Conservation (phyloP, 345 rosid species). For the Acer campestre region DNA sequence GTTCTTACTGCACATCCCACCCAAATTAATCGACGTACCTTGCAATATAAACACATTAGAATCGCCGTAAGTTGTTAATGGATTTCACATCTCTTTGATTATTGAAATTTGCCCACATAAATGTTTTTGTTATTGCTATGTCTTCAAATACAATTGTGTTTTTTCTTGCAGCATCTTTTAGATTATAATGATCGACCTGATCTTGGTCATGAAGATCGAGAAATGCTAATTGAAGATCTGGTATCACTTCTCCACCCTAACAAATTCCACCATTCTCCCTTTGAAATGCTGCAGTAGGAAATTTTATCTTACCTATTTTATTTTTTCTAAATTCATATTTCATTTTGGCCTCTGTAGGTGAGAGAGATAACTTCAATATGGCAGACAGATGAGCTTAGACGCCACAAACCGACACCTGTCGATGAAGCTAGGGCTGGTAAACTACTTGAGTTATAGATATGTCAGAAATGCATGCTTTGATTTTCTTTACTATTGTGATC, state of each 20-base stretch:
- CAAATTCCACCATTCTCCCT: background rate
- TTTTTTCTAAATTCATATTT: constrained; percentile 3
- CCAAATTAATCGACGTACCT: constrained; percentile 92
- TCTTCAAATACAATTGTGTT: constrained; percentile 19
- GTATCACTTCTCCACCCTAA: constrained; percentile 38
- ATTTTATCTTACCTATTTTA: background rate
- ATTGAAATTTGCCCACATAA: background rate
- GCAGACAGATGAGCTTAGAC: constrained; percentile 98
- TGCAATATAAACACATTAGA: constrained; percentile 93
- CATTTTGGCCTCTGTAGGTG: constrained; percentile 47
- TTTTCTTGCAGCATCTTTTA: constrained; percentile 72
- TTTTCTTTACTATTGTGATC: background rate
- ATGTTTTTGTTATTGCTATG: background rate
- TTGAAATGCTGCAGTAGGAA: constrained; percentile 6
- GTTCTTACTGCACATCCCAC: constrained; percentile 99
- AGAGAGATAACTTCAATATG: constrained; percentile 90
- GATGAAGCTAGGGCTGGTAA: constrained; percentile 97
- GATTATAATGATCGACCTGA: constrained; percentile 88
- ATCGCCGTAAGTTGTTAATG: constrained; percentile 67
- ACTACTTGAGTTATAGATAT: constrained; percentile 12
- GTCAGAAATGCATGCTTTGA: constrained; percentile 13
- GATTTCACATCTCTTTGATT: constrained; percentile 16
- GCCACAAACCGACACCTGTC: constrained; percentile 89
- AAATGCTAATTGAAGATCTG: constrained; percentile 92
- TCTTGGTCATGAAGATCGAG: constrained; percentile 90